Evolutionary conservation across 1,139 yeast species (phyloP).

Genomic region (Kurtzmaniella quercitrusa): DNA sequence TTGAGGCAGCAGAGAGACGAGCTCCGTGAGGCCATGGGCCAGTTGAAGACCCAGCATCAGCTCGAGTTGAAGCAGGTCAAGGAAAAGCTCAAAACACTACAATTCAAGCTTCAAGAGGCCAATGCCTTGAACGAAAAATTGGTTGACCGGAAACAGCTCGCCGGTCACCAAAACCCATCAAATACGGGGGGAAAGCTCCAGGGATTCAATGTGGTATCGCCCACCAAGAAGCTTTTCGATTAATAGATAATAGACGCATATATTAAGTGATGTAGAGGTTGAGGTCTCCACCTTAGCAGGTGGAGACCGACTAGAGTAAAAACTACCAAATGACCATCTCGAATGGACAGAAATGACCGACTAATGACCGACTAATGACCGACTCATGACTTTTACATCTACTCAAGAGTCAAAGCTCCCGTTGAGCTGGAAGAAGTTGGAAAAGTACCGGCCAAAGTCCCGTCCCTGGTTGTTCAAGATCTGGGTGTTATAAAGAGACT

Average conservation of each 20-base stretch:
- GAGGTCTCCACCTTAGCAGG: too few species aligned
- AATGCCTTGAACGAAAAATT: slow-evolving; percentile 26
- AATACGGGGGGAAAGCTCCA: slow-evolving; percentile 37
- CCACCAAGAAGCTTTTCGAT: slow-evolving; percentile 29
- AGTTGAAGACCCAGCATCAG: slow-evolving; percentile 31
- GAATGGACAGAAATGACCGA: too few species aligned
- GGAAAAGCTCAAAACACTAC: slow-evolving; percentile 42
- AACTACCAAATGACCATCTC: too few species aligned
- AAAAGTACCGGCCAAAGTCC: slow-evolving; percentile 29
- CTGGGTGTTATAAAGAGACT: slow-evolving; percentile 24
- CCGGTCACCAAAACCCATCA: slow-evolving; percentile 5
- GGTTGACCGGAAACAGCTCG: not conserved
- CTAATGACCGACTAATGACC: too few species aligned
- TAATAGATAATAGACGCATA: slow-evolving; percentile 1
- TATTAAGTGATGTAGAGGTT: not conserved
- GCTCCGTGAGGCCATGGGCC: slow-evolving; percentile 48
- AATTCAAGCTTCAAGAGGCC: slow-evolving; percentile 33
- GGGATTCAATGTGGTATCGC: slow-evolving; percentile 41
- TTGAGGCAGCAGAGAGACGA: slow-evolving; percentile 55
- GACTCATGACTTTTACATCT: too few species aligned
- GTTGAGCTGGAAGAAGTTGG: slow-evolving; percentile 18
- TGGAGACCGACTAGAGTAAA: too few species aligned
- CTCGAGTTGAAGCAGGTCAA: slow-evolving; percentile 35
- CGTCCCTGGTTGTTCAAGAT: slow-evolving; percentile 32
- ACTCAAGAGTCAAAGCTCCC: not conserved